Evolutionary conservation across 2,329 filamentous ascomycete species (phyloP), one percentile per base, ranked within the genome.

Genomic region (Scedosporium aurantiacum): DNA sequence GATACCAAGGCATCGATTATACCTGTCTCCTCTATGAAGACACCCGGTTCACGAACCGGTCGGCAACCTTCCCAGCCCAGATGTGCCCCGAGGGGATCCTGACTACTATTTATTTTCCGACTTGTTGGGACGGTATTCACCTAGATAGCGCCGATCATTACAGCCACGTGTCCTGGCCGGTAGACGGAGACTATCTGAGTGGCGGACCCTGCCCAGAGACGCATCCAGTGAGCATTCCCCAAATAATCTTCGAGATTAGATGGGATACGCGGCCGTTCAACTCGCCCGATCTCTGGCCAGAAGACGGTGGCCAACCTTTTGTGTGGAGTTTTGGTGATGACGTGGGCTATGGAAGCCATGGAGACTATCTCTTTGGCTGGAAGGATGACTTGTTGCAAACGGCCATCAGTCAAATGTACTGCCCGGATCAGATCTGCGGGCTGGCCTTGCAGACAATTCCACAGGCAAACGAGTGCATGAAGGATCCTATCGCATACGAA

Each of bases 101-200:
- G 64, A 78, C 79, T 67, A 80, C 77, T 12, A 76, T 80, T 68
- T 78, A 79, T 69, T 80, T 80, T 71, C 75, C 75, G 4, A 70
- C 72, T 70, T 84, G 81, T 72, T 83, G 82, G 81, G 75, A 84
- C 41, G 82, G 82, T 45, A 72, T 73, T 40, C 75, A 80, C 63
- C 64, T 79, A 57, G 79, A 82, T 66, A 76, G 76, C 5, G 56
- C 73, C 0, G 75, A 84, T 68, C 82, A 85, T 70, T 79, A 78
- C 66, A 79, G 72, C 58, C 84, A 86, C 65, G 75, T 71, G 72
- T 70, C 76, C 67, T 74, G 67, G 58, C 64, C 63, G n/a, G 67
- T 69, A 16, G 56, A 59, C 3, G 63, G 58, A 10, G 61, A 21
- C 3, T 70, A 71, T 57, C 68, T 69, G 41, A 64, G 66, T 1